Percentiles rank a stretch among this genome's conserved stretches.
These are phyloP conservation scores for Lactarius hatsudake DNA, from an alignment of 768 basidiomycete genomes.

Conservation along the genomic window DNA sequence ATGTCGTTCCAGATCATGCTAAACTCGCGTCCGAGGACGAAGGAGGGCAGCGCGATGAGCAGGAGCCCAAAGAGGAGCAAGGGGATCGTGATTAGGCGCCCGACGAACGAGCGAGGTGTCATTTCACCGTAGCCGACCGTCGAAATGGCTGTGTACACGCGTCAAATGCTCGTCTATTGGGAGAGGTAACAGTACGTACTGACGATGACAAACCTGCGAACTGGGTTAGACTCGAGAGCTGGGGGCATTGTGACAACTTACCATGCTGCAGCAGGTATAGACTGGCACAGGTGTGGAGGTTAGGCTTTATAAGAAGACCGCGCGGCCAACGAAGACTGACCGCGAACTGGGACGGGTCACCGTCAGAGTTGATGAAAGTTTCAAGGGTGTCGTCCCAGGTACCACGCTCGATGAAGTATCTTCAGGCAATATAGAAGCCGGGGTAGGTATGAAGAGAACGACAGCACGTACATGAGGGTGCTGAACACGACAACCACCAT, in stretches of 20 bases:
- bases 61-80: constrained; percentile 85
- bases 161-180: background rate
- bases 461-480: constrained; percentile 57
- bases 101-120: constrained; percentile 84
- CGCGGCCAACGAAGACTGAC: constrained; percentile 38
- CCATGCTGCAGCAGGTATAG: constrained; percentile 78
- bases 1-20: constrained; percentile 87
- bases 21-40: constrained; percentile 90
- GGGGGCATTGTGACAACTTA: constrained; percentile 38
- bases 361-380: constrained; percentile 81
- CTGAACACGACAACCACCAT: constrained; percentile 88
- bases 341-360: constrained; percentile 76
- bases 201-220: constrained; percentile 64
- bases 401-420: constrained; percentile 88
- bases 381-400: constrained; percentile 82
- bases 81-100: constrained; percentile 80
- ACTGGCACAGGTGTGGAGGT: constrained; percentile 35
- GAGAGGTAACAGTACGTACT: constrained; percentile 48
- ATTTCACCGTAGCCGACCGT: constrained; percentile 94
- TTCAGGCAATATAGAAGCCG: constrained; percentile 29
- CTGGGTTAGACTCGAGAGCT: background rate
- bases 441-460: background rate
- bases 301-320: background rate
- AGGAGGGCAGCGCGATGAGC: constrained; percentile 86
- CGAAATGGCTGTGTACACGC: constrained; percentile 59